Percentiles rank a stretch among this genome's conserved stretches.
Conservation (phyloP, 345 rosid species). For the Arabis hirsuta region DNA sequence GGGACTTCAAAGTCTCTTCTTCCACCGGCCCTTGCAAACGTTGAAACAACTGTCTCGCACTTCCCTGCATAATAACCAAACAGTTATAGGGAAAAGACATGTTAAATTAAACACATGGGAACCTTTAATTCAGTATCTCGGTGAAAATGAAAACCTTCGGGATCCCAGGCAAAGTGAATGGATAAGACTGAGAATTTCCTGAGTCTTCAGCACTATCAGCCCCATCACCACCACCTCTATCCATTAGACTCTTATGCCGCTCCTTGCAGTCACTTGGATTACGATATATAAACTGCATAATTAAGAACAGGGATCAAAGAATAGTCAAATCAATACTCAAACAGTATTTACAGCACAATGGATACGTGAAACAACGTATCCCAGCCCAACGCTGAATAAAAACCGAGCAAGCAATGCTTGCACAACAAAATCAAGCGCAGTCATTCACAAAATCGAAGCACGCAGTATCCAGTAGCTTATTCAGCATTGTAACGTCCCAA, state of each 20-base stretch:
- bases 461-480: neutral
- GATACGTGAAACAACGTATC: slow-evolving; percentile 9
- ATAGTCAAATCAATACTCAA: slow-evolving; percentile 4
- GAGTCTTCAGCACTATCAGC: slow-evolving; percentile 99
- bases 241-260: slow-evolving; percentile 87
- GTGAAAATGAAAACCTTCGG: slow-evolving; percentile 62
- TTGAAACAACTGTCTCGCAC: slow-evolving; percentile 97
- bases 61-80: slow-evolving; percentile 65
- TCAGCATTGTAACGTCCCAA: neutral
- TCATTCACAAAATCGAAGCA: slow-evolving; percentile 6
- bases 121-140: slow-evolving; percentile 6
- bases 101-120: slow-evolving; percentile 15
- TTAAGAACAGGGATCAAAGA: slow-evolving; percentile 15
- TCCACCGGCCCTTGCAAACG: slow-evolving; percentile 91
- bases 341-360: slow-evolving; percentile 4
- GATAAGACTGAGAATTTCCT: slow-evolving; percentile 93
- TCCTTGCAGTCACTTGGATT: slow-evolving; percentile 94
- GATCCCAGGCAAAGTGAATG: slow-evolving; percentile 96
- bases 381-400: neutral
- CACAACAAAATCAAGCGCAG: neutral
- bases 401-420: neutral
- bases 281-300: slow-evolving; percentile 78
- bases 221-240: slow-evolving; percentile 83
- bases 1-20: slow-evolving; percentile 89
- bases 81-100: slow-evolving; percentile 22